Evolutionary conservation across 1,284 basidiomycete species (phyloP), one percentile per base, ranked within the genome.

Genomic region (Apiotrichum akiyoshidainum): DNA sequence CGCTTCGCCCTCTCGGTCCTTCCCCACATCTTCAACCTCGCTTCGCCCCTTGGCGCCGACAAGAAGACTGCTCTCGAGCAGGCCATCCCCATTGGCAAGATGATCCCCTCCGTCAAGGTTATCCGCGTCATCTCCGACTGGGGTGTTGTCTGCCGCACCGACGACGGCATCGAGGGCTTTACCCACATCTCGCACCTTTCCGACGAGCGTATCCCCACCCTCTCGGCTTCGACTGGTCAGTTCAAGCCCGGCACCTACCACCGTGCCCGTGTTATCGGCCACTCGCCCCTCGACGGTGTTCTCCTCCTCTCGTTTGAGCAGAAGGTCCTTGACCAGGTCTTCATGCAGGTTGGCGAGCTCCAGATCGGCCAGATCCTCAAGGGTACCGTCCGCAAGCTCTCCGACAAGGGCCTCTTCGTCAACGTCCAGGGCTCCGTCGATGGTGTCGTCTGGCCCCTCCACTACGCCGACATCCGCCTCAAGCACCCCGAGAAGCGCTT

Each of bases 151-250:
- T 84, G 88, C 49, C 83, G 86, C 61, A 81, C 90, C 19, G 80
- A 82, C 53, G 80, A 86, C 10, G 84, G 82, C 1, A 71, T 88
- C 14, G 82, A 86, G 62, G 93, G 90, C 11, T 94, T 93, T 73
- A 84, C 90, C 45, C 93, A 96, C 91, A 97, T 98, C 69, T 97
- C 95, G 13, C 91, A 94, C 74, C 83, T 90, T 31, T 89, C 92
- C 17, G 94, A 99, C 74, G 91, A 94, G 54, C 92, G 94, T 71
- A 81, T 94, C 31, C 85, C 89, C 13, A 83, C 86, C 10, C 80
- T 98, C 12, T 86, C 87, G 3, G 65, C 80, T 13, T 80, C 84
- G 17, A 86, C 87, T 8, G 89, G 90, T 19, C 83, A 86, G 46
- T 96, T 88, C 87, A 89, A 87, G 76, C 70, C 85, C 50, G 87